Conservation (phyloP, 129 eudicot genomes). For the Glebionis coronaria region DNA sequence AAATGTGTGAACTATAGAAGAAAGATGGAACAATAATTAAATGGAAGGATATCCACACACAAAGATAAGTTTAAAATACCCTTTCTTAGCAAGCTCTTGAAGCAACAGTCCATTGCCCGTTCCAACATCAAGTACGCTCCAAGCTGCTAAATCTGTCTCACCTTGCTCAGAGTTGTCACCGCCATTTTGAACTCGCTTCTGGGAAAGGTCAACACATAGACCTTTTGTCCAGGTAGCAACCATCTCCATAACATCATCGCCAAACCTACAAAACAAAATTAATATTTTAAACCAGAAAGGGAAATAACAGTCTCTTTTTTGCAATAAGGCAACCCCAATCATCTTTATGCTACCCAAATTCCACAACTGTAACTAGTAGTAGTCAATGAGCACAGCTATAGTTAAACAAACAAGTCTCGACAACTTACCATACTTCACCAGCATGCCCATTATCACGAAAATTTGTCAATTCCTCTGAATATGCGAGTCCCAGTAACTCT, state of each 20-base stretch:
- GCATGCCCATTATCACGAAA: slow-evolving; percentile 96
- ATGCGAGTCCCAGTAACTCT: slow-evolving; percentile 98
- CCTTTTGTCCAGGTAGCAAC: slow-evolving; percentile 88
- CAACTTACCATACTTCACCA: slow-evolving; percentile 91
- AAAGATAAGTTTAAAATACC: slow-evolving; percentile 43
- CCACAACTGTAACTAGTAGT: not conserved
- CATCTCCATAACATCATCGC: slow-evolving; percentile 94
- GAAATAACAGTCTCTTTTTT: not conserved
- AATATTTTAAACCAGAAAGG: slow-evolving; percentile 3
- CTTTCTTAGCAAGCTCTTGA: slow-evolving; percentile 93
- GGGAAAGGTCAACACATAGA: slow-evolving; percentile 65
- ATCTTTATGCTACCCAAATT: slow-evolving; percentile 2
- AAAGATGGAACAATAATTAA: not conserved
- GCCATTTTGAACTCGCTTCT: slow-evolving; percentile 55
- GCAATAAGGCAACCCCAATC: not conserved
- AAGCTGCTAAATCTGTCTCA: slow-evolving; percentile 54
- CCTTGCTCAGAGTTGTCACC: slow-evolving; percentile 40
- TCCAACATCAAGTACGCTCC: slow-evolving; percentile 96
- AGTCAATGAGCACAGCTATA: not conserved
- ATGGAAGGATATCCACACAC: not conserved
- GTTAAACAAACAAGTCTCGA: not conserved
- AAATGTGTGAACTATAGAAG: too few relatives aligned
- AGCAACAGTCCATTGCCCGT: slow-evolving; percentile 97
- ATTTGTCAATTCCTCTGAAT: slow-evolving; percentile 84
- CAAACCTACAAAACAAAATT: slow-evolving; percentile 64